A percentile compares a stretch with the other conserved stretches of the same genome.
phyloP scores from a whole-genome alignment of 768 basidiomycete genomes.

The Candolleomyces efflorescens region DNA sequence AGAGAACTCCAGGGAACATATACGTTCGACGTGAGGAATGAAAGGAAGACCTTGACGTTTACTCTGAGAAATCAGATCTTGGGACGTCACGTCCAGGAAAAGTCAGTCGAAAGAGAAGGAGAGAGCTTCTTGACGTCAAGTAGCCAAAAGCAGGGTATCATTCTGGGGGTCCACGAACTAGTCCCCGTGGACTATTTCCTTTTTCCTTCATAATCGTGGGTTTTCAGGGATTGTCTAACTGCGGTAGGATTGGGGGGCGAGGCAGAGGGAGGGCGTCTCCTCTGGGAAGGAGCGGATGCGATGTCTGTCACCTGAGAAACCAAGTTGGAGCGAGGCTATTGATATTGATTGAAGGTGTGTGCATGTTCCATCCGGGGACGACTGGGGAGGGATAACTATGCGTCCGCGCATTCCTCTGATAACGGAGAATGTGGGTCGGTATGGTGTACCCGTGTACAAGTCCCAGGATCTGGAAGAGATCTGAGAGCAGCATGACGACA shows the following conservation, averaged over 20 bases:
- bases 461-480: neutral
- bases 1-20: neutral
- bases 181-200: neutral
- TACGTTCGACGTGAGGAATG: neutral
- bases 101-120: neutral
- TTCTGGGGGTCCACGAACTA: neutral
- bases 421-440: neutral
- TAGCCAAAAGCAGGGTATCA: neutral
- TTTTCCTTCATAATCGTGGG: constrained; percentile 19
- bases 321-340: neutral
- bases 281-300: neutral
- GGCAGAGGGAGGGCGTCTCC: neutral
- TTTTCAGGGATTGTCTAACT: constrained; percentile 3
- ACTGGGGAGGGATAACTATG: neutral
- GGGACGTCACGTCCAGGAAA: neutral
- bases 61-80: neutral
- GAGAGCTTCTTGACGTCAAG: neutral
- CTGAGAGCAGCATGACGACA: neutral
- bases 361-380: constrained; percentile 1
- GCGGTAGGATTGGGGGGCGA: neutral
- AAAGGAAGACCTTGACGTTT: neutral
- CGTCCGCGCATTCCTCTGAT: neutral
- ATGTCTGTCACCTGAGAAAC: neutral
- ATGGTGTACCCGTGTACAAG: neutral
- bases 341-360: neutral